A percentile compares a stretch with the other conserved stretches of the same genome.
These are phyloP conservation scores for Excoecaria agallocha DNA, from an alignment of 345 rosid genomes.

Conservation along the genomic window DNA sequence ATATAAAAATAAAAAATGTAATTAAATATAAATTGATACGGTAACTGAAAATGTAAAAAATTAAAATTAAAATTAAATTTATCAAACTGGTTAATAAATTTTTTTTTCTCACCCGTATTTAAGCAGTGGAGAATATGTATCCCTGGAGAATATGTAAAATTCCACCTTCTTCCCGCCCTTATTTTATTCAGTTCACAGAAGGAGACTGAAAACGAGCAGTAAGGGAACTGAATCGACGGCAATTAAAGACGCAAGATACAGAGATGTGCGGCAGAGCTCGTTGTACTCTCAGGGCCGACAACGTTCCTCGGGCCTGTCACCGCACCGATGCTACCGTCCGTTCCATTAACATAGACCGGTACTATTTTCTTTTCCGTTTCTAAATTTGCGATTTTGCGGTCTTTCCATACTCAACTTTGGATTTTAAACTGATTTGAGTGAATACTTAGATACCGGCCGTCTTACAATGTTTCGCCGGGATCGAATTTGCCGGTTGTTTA, in stretches of 20 bases:
- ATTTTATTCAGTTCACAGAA: background rate
- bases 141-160: too few species aligned
- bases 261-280: constrained; percentile 87
- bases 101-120: too few species aligned
- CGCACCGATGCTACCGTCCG: constrained; percentile 40
- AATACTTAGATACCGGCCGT: constrained; percentile 62
- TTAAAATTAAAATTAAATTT: too few species aligned
- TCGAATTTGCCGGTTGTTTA: constrained; percentile 61
- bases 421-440: background rate
- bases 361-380: background rate
- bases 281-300: constrained; percentile 65
- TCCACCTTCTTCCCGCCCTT: constrained; percentile 22
- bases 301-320: constrained; percentile 63
- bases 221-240: background rate
- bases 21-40: too few species aligned
- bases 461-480: constrained; percentile 75
- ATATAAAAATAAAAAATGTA: too few species aligned
- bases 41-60: too few species aligned
- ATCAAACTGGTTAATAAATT: too few species aligned
- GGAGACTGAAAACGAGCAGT: background rate
- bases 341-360: constrained; percentile 60
- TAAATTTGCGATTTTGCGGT: background rate
- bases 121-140: too few species aligned
- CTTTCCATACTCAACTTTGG: background rate
- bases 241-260: background rate